Evolutionary conservation across 139 green algal species (phyloP).

Genomic region (Marvania coccoides): DNA sequence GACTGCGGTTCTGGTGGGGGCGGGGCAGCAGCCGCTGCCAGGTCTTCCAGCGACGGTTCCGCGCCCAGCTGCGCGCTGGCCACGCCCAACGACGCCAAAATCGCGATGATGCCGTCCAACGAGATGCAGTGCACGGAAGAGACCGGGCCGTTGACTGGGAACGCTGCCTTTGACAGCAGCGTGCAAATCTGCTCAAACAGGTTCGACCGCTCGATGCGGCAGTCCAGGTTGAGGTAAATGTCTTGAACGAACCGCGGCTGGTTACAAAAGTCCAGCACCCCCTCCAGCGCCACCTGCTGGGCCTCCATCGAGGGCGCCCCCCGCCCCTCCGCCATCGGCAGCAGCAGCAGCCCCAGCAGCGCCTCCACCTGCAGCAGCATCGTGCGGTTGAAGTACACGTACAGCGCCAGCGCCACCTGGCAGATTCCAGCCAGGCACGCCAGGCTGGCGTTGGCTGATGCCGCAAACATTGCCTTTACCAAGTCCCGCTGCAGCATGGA

Average conservation of each 20-base stretch:
- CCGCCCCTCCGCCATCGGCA: conserved; percentile 74
- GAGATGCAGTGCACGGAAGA: conserved; percentile 68
- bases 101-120: conserved; percentile 81
- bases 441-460: conserved; percentile 28
- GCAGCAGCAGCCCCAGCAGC: conserved; percentile 66
- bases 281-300: conserved; percentile 87
- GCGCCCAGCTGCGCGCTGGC: background rate
- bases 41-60: background rate
- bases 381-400: conserved; percentile 55
- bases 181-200: conserved; percentile 74
- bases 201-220: conserved; percentile 59
- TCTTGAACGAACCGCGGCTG: conserved; percentile 79
- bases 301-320: conserved; percentile 22
- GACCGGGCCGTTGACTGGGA: conserved; percentile 66
- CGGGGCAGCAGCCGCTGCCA: background rate
- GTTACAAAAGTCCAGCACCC: conserved; percentile 82
- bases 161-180: conserved; percentile 72
- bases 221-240: conserved; percentile 86
- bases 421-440: conserved; percentile 41
- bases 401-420: conserved; percentile 64
- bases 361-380: conserved; percentile 82
- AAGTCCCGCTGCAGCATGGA: conserved; percentile 58
- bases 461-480: conserved; percentile 40
- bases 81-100: conserved; percentile 52
- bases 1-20: background rate